These are phyloP conservation scores for Chromosphaera perkinsii DNA, from an alignment of 208 protist genomes.

Conservation along the genomic window DNA sequence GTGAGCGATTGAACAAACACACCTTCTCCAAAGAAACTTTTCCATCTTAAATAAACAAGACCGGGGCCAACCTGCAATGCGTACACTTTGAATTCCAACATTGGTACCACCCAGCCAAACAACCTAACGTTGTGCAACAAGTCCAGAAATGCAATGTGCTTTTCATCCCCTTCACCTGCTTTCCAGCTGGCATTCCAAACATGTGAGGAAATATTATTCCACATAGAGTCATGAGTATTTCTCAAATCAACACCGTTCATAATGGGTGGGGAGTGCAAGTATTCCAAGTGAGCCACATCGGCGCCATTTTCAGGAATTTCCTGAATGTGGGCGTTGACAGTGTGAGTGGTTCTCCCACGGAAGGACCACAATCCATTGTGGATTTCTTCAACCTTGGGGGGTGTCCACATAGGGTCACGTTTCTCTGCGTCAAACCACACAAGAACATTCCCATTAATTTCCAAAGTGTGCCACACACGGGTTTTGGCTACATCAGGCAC, in stretches of 20 bases:
- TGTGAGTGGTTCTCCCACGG: not conserved
- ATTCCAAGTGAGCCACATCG: conserved; percentile 11
- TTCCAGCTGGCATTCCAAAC: conserved; percentile 5
- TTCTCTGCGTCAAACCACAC: not conserved
- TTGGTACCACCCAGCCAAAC: not conserved
- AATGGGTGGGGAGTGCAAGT: too few relatives aligned
- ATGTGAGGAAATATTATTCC: not conserved
- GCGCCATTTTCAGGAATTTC: conserved; percentile 22
- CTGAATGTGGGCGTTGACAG: conserved; percentile 1
- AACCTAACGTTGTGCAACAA: conserved; percentile 2
- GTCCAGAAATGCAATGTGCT: not conserved
- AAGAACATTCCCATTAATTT: not conserved
- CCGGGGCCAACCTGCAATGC: conserved; percentile 32
- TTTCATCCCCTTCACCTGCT: conserved; percentile 3
- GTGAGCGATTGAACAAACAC: conserved; percentile 28
- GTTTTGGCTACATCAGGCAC: not conserved
- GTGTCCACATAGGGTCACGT: not conserved
- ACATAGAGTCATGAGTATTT: not conserved
- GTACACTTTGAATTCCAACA: not conserved
- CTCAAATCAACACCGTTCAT: too few relatives aligned
- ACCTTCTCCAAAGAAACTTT: conserved; percentile 17
- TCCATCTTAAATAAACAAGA: conserved; percentile 28
- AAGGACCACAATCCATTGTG: not conserved
- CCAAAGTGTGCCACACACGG: not conserved
- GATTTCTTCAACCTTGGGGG: not conserved